Base-by-base conservation (phyloP, 2,329 filamentous ascomycete species). In the Mariannaea elegans region DNA sequence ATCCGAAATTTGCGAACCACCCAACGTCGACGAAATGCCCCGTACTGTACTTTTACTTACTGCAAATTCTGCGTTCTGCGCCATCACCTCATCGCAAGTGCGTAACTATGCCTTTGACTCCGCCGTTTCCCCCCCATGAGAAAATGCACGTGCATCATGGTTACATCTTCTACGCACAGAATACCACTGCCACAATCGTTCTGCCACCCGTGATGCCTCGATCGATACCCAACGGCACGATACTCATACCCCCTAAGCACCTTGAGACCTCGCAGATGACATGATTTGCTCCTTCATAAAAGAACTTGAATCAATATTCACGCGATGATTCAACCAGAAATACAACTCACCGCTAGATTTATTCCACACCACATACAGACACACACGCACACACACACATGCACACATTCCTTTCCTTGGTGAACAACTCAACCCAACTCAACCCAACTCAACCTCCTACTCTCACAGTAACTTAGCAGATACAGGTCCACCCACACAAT, bases 1-100 rank as follows among this genome's bases (percentile, higher is more conserved):
- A 29, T 19, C 34, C 9, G 3, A 6, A 18, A 9, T 34, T 59
- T 46, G 56, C 56, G 56, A 59, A 59, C 56, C 56, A 59, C 56
- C 39, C 21, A 48, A 23, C 13, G 38, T 39, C 29, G 21, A 16
- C 34, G 21, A 18, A 24, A n/a, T 10, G 31, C 21, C 34, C n/a
- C 38, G 38, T 4, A 41, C 3, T 21, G 8, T 42, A 7, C 12
- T 24, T 27, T 44, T 36, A 27, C 24, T 27, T 27, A 9, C 9
- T 27, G 24, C 5, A 27, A 27, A 27, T 27, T 27, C 9, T 27
- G 24, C 24, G 9, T 9, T 27, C 24, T 27, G 24, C 24, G 24
- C 24, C 24, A 5, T 27, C 24, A 27, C 24, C 24, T 27, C 24
- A 27, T 27, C 24, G 9, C 6, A 27, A 9, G 24, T 27, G 24